A percentile compares a stretch with the other conserved stretches of the same genome.
These are phyloP conservation scores for Xanthoconium separans DNA, from an alignment of 1,284 basidiomycete genomes.

Conservation along the genomic window DNA sequence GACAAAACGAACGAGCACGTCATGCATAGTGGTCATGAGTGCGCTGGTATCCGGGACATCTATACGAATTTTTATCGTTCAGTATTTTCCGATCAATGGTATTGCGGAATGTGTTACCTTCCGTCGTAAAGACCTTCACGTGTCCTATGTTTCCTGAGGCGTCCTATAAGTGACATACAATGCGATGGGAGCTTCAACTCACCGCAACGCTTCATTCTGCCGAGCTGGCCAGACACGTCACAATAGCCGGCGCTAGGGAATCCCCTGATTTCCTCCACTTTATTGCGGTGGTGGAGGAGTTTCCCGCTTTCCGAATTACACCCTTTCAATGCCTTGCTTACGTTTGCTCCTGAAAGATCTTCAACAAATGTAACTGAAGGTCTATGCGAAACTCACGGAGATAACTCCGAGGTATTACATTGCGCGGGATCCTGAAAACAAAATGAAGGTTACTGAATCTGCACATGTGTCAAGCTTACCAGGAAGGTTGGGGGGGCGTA, in stretches of 20 bases:
- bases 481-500: not conserved
- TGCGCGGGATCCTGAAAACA: not conserved
- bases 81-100: not conserved
- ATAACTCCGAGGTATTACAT: conserved; percentile 5
- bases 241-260: conserved; percentile 1
- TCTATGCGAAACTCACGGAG: not conserved
- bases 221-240: not conserved
- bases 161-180: not conserved
- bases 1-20: conserved; percentile 60
- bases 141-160: not conserved
- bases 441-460: not conserved
- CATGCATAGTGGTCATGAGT: conserved; percentile 48
- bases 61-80: conserved; percentile 20
- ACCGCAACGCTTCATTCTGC: not conserved
- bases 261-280: not conserved
- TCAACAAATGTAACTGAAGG: not conserved
- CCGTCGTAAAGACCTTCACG: not conserved
- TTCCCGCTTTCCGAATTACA: not conserved
- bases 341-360: not conserved
- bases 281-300: not conserved
- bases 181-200: not conserved
- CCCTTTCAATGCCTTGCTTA: conserved; percentile 1
- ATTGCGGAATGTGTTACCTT: not conserved
- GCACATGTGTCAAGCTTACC: not conserved
- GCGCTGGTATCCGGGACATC: conserved; percentile 49